Evolutionary conservation across 2,329 filamentous ascomycete species (phyloP), one percentile per base, ranked within the genome.

Genomic region (Fusarium drepaniforme): DNA sequence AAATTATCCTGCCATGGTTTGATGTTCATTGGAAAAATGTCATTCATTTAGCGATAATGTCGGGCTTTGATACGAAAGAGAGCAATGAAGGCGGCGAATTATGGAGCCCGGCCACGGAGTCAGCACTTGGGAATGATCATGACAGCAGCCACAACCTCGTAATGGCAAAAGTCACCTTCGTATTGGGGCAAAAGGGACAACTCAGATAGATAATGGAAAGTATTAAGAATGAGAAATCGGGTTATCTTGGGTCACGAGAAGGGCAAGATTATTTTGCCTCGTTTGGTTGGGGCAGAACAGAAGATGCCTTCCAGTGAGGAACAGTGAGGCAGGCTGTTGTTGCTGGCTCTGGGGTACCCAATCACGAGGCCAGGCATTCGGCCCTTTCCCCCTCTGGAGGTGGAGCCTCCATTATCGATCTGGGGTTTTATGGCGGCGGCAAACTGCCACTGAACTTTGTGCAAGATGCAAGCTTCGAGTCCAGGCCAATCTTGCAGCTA

Each of bases 281-380:
- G 38, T 18, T 18, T 33, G 23, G 42, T 33, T 33, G 40, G 40
- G 21, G 15, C 18, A 35, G 11, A n/a, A 35, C 5, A 35, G 13
- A 42, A 23, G 18, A 35, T 21, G 25, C 16, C 60, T 51, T 49
- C n/a, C 40, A 42, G n/a, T 44, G 40, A 44, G 5, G 8, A 30
- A 12, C 33, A 35, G 33, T 35, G 13, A 35, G 33, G 12, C 33
- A 35, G 13, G 42, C 42, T 3, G 42, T 46, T 23, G 42, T 46
- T 23, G 42, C 21, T 46, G 42, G 42, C n/a, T 46, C 42, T 46
- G 57, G 40, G 61, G 33, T n/a, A 9, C 3, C 75, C 76, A 78
- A 78, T 78, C 72, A 77, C 60, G 67, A 66, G 72, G 64, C 61
- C 56, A 66, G 16, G 44, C 62, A 77, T 67, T 78, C 76, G 76